Base-by-base conservation (phyloP, 208 protist genomes). In the Angomonas desouzai region DNA sequence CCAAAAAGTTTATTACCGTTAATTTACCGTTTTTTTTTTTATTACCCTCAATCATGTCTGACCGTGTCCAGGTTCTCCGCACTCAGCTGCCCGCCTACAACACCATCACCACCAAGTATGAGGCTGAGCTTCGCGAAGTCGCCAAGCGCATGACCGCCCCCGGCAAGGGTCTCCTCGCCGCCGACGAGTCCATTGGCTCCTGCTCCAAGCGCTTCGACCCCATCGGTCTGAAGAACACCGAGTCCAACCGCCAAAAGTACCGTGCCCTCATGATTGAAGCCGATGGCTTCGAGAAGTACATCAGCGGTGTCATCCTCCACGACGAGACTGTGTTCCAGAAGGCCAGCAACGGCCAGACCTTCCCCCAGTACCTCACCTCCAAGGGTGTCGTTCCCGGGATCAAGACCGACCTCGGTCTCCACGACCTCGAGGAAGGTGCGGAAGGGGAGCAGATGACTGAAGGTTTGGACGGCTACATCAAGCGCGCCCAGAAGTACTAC, bases 121-220 rank as follows among this genome's bases (percentile, higher is more conserved):
- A 90, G 58, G 72, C 69, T 40, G 87, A 94, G 74, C 73, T 94
- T 2, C 66, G 84, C 55, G 72, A 55, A 43, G 92, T 81, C 1
- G 80, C 79, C 23, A 77, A 78, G 66, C 83, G 85, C 69, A 81
- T 94, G 68, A 81, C 73, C 28, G 62, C 78, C 10, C 85, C 77
- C n/a, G 97, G 97, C 59, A 98, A 98, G 74, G 97, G 97, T 48
- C 86, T 99, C 48, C 84, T 99, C 13, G 97, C 97, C 49, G 95
- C 97, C 45, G 97, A 99, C 76, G 97, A 99, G 81, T 94, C 85
- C 48, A 95, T 87, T 18, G 84, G 85, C 33, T 98, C 96, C 10
- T 98, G 97, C 62, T 91, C 92, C 45, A 98, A 97, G 72, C 92
- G 97, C 56, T 98, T 99, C 65, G 62, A 79, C 13, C 66, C 77